Percentiles rank a stretch among this genome's conserved stretches.
These are phyloP conservation scores for Stevia rebaudiana DNA, from an alignment of 140 eudicot species.

Conservation along the genomic window DNA sequence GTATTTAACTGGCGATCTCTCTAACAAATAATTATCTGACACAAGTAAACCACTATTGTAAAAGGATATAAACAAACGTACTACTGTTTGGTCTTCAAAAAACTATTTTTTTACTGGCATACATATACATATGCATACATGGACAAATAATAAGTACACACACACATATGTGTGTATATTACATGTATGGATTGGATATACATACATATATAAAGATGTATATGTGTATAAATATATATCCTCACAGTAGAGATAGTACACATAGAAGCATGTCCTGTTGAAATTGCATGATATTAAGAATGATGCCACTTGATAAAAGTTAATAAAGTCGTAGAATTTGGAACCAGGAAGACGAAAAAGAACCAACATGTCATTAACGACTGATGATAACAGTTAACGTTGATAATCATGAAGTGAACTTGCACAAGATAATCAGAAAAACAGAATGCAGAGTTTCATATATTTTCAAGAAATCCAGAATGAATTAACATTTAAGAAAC, in stretches of 20 bases:
- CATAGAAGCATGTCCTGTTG: slow-evolving; percentile 4
- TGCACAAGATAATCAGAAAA: background rate
- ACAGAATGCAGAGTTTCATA: background rate
- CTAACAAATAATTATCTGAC: slow-evolving; percentile 51
- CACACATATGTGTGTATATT: too few species aligned
- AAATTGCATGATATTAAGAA: background rate
- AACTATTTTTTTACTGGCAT: slow-evolving; percentile 12
- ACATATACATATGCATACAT: background rate
- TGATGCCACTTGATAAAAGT: background rate
- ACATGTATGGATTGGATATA: too few species aligned
- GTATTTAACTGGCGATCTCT: slow-evolving; percentile 67
- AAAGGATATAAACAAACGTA: slow-evolving; percentile 10
- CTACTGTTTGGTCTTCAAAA: slow-evolving; percentile 3
- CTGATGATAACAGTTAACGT: background rate
- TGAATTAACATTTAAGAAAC: background rate
- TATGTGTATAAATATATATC: background rate
- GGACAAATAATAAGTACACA: background rate
- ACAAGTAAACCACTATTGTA: slow-evolving; percentile 16
- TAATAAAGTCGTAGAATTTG: background rate
- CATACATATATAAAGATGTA: background rate
- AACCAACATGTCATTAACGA: slow-evolving; percentile 7
- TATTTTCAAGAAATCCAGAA: slow-evolving; percentile 5
- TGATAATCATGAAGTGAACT: slow-evolving; percentile 18
- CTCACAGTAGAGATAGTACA: slow-evolving; percentile 1
- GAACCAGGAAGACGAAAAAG: background rate